Conservation (phyloP, 2,329 filamentous ascomycete genomes). For the Cercospora berteroae region DNA sequence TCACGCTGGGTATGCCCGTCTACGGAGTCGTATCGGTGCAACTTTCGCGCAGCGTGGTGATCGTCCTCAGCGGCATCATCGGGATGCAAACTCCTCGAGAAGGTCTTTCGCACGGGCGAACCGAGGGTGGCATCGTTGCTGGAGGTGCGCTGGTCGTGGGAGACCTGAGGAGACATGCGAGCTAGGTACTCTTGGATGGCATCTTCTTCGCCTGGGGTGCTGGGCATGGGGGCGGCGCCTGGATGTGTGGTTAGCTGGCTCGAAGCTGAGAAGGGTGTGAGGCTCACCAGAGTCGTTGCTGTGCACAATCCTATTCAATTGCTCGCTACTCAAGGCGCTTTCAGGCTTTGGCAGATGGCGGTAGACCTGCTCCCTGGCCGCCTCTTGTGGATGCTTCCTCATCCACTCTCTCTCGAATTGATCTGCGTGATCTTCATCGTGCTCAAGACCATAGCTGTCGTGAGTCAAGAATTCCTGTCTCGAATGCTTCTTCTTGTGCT, state of each 20-base stretch:
- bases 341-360: conserved; percentile 64
- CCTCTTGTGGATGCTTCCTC: conserved; percentile 80
- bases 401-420: conserved; percentile 91
- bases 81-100: conserved; percentile 39
- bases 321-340: conserved; percentile 83
- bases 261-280: background rate
- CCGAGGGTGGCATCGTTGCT: conserved; percentile 40
- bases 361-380: conserved; percentile 74
- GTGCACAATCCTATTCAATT: conserved; percentile 85
- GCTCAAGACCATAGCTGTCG: conserved; percentile 89
- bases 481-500: conserved; percentile 66
- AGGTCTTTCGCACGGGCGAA: conserved; percentile 47
- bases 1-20: conserved; percentile 58
- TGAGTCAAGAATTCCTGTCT: conserved; percentile 71
- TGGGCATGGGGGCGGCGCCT: conserved; percentile 45
- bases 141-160: conserved; percentile 36
- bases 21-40: conserved; percentile 41
- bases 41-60: conserved; percentile 29
- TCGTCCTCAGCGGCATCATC: conserved; percentile 47
- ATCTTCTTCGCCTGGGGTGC: conserved; percentile 86
- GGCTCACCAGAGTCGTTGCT: conserved; percentile 59
- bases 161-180: conserved; percentile 65
- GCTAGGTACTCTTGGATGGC: conserved; percentile 81
- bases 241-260: conserved; percentile 19
- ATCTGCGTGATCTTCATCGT: conserved; percentile 71